phyloP scores from a whole-genome alignment of 1,139 yeast species.

The Saccharomycopsis crataegensis region DNA sequence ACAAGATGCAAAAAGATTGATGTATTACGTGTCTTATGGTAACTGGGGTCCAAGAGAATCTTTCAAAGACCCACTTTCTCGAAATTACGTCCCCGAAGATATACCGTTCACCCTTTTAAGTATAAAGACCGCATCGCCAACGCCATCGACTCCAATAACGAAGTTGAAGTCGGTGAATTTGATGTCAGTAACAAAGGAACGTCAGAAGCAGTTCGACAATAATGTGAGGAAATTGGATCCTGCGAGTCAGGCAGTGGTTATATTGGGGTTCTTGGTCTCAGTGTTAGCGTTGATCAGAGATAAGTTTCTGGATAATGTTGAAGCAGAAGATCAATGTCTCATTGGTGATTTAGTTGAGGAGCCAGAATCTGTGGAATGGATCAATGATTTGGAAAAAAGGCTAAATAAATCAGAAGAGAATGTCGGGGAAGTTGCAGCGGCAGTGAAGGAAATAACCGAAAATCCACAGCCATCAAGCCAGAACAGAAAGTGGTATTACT shows the following conservation, averaged over 20 bases:
- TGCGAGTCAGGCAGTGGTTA: slow-evolving; percentile 44
- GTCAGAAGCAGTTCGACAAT: slow-evolving; percentile 42
- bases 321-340: background rate
- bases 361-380: slow-evolving; percentile 21
- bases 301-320: slow-evolving; percentile 24
- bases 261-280: slow-evolving; percentile 31
- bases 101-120: slow-evolving; percentile 38
- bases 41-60: slow-evolving; percentile 59
- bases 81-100: slow-evolving; percentile 30
- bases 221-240: slow-evolving; percentile 47
- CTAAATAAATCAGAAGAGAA: background rate
- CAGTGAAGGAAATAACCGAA: slow-evolving; percentile 7
- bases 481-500: slow-evolving; percentile 36
- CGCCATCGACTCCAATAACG: slow-evolving; percentile 23
- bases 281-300: slow-evolving; percentile 29
- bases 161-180: slow-evolving; percentile 36
- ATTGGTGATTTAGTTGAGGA: slow-evolving; percentile 22
- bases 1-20: slow-evolving; percentile 39
- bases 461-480: background rate
- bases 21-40: slow-evolving; percentile 55
- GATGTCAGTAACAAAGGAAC: slow-evolving; percentile 37
- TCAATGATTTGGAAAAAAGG: slow-evolving; percentile 14
- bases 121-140: background rate
- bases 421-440: background rate
- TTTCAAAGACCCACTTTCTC: slow-evolving; percentile 36